Conservation (phyloP, 805 yeast species). For the Lipomyces orientalis region DNA sequence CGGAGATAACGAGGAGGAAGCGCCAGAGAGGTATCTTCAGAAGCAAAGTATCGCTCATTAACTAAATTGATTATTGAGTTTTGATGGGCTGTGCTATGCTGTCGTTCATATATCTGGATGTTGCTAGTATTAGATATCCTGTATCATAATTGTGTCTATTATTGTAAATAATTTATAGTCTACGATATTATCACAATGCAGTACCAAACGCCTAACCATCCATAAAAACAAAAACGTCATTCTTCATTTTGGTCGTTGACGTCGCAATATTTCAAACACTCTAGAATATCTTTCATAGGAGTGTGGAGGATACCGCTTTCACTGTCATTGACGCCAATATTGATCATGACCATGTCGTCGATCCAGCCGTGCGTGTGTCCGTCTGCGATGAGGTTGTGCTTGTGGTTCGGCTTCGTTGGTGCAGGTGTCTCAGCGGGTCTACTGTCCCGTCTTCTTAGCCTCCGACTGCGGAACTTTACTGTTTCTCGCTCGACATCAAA, state of each 20-base stretch:
- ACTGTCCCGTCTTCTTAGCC: no score
- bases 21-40: slow-evolving; percentile 30
- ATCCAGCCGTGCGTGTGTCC: slow-evolving; percentile 27
- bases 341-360: slow-evolving; percentile 17
- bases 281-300: slow-evolving; percentile 15
- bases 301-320: slow-evolving; percentile 20
- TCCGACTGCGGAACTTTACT: no score
- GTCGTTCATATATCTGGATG: neutral
- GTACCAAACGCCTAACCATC: neutral
- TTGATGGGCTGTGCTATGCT: neutral
- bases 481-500: no score
- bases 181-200: no score
- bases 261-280: slow-evolving; percentile 13
- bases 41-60: slow-evolving; percentile 5
- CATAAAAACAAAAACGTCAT: neutral
- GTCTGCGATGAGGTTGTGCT: slow-evolving; percentile 12
- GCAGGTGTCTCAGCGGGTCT: no score
- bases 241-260: no score
- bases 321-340: slow-evolving; percentile 14
- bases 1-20: slow-evolving; percentile 32
- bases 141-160: neutral
- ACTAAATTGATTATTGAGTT: neutral
- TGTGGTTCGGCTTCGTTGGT: neutral
- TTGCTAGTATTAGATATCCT: neutral
- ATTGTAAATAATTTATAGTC: neutral